Conservation (phyloP, 495 filamentous ascomycete genomes). For the Aspergillus panamensis region DNA sequence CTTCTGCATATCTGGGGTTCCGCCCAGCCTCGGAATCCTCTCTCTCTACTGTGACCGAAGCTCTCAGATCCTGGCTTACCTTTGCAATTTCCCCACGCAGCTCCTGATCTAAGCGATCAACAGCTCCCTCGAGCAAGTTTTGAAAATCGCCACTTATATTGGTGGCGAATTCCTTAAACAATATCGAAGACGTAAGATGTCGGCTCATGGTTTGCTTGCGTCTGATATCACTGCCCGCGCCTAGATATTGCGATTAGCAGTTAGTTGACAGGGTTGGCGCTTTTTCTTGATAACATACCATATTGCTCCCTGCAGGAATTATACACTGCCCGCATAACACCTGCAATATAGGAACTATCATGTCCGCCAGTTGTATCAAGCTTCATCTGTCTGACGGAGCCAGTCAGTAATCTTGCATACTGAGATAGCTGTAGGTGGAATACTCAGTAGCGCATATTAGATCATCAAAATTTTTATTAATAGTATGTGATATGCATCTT, state of each 20-base stretch:
- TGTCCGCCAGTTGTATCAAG: conserved; percentile 18
- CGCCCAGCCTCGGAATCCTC: conserved; percentile 14
- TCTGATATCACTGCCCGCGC: conserved; percentile 9
- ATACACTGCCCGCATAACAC: conserved; percentile 24
- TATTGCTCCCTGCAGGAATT: conserved; percentile 11
- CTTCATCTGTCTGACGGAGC: conserved; percentile 8
- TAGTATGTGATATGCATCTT: conserved; percentile 13
- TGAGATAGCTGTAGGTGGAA: not conserved
- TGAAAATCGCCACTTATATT: not conserved
- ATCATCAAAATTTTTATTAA: not conserved
- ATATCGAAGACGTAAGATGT: conserved; percentile 6
- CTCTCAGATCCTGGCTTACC: conserved; percentile 11
- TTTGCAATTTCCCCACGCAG: conserved; percentile 7
- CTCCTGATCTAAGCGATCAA: conserved; percentile 4
- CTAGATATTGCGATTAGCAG: conserved; percentile 2
- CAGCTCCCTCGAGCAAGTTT: not conserved
- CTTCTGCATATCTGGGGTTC: conserved; percentile 6
- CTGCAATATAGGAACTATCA: conserved; percentile 24
- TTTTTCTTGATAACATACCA: conserved; percentile 18
- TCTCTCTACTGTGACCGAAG: conserved; percentile 12
- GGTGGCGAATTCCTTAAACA: conserved; percentile 8
- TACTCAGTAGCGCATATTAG: conserved; percentile 13
- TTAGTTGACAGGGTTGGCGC: not conserved
- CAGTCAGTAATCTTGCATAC: not conserved
- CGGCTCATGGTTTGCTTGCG: conserved; percentile 17